Conservation (phyloP, 2,329 filamentous ascomycete genomes). For the Cercospora berteroae region DNA sequence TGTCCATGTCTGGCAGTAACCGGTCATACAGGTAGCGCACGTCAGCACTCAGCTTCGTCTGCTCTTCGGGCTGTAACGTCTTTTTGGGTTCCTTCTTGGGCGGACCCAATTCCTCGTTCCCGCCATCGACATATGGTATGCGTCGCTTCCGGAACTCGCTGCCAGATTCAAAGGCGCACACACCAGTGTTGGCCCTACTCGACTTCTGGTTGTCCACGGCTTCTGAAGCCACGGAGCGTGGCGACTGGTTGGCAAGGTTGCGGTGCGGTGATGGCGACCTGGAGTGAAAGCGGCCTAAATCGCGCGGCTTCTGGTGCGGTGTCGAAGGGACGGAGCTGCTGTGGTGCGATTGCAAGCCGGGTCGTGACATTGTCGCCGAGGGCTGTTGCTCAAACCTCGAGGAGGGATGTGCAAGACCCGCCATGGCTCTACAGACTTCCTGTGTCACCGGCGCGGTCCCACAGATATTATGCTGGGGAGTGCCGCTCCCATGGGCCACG, state of each 20-base stretch:
- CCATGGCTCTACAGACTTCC: slow-evolving; percentile 22
- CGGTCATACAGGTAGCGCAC: slow-evolving; percentile 82
- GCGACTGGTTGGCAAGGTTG: slow-evolving; percentile 73
- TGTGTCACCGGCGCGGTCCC: slow-evolving; percentile 35
- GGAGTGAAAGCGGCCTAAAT: slow-evolving; percentile 73
- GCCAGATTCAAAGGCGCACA: slow-evolving; percentile 85
- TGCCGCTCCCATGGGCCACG: slow-evolving; percentile 30
- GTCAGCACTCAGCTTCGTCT: slow-evolving; percentile 71
- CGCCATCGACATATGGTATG: slow-evolving; percentile 81
- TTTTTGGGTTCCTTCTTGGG: slow-evolving; percentile 68
- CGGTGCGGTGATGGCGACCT: slow-evolving; percentile 76
- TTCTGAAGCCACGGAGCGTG: slow-evolving; percentile 86
- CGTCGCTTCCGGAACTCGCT: slow-evolving; percentile 77
- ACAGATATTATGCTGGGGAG: slow-evolving; percentile 22
- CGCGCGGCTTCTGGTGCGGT: slow-evolving; percentile 81
- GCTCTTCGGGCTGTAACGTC: slow-evolving; percentile 68
- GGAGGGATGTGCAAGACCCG: slow-evolving; percentile 24
- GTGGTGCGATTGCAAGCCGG: slow-evolving; percentile 51
- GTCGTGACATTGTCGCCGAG: slow-evolving; percentile 30
- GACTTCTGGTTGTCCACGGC: slow-evolving; percentile 58
- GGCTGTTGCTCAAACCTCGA: slow-evolving; percentile 25
- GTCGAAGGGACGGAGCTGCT: slow-evolving; percentile 93
- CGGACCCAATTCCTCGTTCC: slow-evolving; percentile 73
- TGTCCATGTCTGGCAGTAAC: slow-evolving; percentile 77
- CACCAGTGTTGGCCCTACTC: slow-evolving; percentile 43